Percentiles rank a stretch among this genome's conserved stretches.
phyloP scores from a whole-genome alignment of 371 early-diverging fungal genomes.

The Mucor mucedo region DNA sequence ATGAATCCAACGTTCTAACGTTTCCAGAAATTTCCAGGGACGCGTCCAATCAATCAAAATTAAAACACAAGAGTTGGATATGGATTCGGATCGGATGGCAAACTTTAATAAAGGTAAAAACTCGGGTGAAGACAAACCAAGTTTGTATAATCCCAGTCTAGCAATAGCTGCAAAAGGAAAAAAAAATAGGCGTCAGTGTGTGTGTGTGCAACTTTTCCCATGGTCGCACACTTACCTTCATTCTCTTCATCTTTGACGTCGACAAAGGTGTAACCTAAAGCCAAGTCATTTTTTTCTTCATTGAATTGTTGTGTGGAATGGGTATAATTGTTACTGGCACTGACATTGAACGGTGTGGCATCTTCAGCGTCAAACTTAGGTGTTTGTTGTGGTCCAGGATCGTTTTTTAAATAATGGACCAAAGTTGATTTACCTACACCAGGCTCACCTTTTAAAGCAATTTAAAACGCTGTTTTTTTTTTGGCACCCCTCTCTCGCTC shows the following conservation, averaged over 20 bases:
- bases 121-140: conserved; percentile 69
- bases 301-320: conserved; percentile 12
- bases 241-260: conserved; percentile 83
- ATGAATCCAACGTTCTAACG: conserved; percentile 75
- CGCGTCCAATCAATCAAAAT: conserved; percentile 87
- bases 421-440: conserved; percentile 74
- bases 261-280: conserved; percentile 76
- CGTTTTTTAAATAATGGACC: conserved; percentile 65
- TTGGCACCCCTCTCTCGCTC: not conserved
- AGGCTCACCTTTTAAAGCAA: conserved; percentile 55
- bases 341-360: conserved; percentile 24
- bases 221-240: conserved; percentile 50
- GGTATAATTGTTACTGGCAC: conserved; percentile 29
- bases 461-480: conserved; percentile 6
- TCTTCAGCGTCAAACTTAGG: conserved; percentile 29
- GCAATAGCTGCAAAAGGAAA: conserved; percentile 57
- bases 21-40: conserved; percentile 85
- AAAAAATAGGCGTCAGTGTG: not conserved
- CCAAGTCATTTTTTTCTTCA: conserved; percentile 62
- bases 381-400: conserved; percentile 42
- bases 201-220: not conserved
- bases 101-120: conserved; percentile 73
- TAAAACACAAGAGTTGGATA: conserved; percentile 66
- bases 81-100: conserved; percentile 67
- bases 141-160: conserved; percentile 79